Base-by-base conservation (phyloP, 2,329 filamentous ascomycete species). In the Cladosporium velox region DNA sequence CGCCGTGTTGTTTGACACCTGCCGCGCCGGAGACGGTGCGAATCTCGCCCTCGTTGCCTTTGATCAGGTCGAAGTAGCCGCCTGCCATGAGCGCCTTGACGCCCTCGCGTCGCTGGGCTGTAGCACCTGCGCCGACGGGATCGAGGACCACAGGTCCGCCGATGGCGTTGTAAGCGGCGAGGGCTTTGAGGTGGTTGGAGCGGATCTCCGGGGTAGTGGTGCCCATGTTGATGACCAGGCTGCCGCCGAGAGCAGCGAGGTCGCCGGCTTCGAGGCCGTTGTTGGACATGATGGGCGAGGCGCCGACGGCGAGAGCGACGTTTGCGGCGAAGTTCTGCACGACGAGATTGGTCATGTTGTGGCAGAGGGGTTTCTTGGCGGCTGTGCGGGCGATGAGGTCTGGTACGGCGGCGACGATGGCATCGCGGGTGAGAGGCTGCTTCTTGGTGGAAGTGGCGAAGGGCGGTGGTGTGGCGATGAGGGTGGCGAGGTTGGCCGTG, bases 281-380 rank as follows among this genome's bases (percentile, higher is more conserved):
- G 77, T 91, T 93, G 8, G 93, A 89, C 94, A 98, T 98, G 78
- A 97, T 97, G 47, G 94, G 94, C 24, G 91, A 95, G 14, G 91
- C 91, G 41, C 94, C 94, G 62, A 96, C 85, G 38, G 90, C 87
- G 18, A 97, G 85, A 47, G 92, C 92, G 3, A 97, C 90, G 74
- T 96, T 97, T 62, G 95, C 94, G 18, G 93, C 91, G 73, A 98
- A 91, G 79, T 97, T 97, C 74, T 97, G 93, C 26, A 97, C 94
- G 0, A 98, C 94, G 62, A 93, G 84, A 77, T 98, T 98, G 63
- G 95, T 98, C 92, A 98, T 98, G 79, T 97, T 97, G 80, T 98
- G 94, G 60, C 90, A 91, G 26, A 98, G 84, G 0, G 93, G 93
- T 65, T 86, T 89, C 52, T 79, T 83, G 2, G 82, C 77, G 5